phyloP scores from a whole-genome alignment of 2,329 filamentous ascomycete genomes.

The Fusarium subtropicale region DNA sequence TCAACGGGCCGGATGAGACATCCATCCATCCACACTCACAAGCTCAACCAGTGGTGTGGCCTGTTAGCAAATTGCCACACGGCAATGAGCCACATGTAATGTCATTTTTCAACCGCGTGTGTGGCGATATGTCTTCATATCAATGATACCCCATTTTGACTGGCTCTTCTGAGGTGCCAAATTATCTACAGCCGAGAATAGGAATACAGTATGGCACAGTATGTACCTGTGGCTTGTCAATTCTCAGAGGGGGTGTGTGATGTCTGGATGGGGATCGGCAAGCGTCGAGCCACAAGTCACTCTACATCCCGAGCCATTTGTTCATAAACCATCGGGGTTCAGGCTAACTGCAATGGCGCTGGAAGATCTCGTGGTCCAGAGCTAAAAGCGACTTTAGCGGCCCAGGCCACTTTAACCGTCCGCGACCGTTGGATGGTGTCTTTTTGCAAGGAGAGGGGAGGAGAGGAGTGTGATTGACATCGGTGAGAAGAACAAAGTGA shows the following conservation, averaged over 20 bases:
- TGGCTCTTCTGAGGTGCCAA: conserved; percentile 18
- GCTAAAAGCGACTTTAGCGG: conserved; percentile 25
- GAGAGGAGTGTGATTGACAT: conserved; percentile 22
- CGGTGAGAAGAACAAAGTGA: conserved; percentile 20
- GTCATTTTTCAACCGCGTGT: conserved; percentile 3
- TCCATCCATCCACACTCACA: conserved; percentile 3
- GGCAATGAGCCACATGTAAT: conserved; percentile 40
- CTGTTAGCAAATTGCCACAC: conserved; percentile 25
- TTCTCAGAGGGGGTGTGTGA: conserved; percentile 33
- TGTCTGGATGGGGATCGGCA: conserved; percentile 40
- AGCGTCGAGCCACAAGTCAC: conserved; percentile 47
- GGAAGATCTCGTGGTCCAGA: conserved; percentile 20
- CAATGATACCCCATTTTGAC: conserved; percentile 23
- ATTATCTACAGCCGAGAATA: not conserved
- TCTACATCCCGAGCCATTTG: conserved; percentile 33
- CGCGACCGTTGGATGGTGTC: conserved; percentile 10
- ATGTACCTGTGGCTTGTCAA: conserved; percentile 8
- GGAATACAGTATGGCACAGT: not conserved
- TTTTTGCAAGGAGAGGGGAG: not conserved
- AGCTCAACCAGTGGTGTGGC: conserved; percentile 27
- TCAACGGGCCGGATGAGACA: conserved; percentile 42
- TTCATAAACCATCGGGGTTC: conserved; percentile 9
- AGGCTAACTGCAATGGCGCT: conserved; percentile 7
- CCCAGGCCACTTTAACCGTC: conserved; percentile 9
- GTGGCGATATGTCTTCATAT: conserved; percentile 28